A percentile compares a stretch with the other conserved stretches of the same genome.
These are phyloP conservation scores for Aspergillus tubingensis DNA, from an alignment of 2,329 filamentous ascomycete species.

Conservation along the genomic window DNA sequence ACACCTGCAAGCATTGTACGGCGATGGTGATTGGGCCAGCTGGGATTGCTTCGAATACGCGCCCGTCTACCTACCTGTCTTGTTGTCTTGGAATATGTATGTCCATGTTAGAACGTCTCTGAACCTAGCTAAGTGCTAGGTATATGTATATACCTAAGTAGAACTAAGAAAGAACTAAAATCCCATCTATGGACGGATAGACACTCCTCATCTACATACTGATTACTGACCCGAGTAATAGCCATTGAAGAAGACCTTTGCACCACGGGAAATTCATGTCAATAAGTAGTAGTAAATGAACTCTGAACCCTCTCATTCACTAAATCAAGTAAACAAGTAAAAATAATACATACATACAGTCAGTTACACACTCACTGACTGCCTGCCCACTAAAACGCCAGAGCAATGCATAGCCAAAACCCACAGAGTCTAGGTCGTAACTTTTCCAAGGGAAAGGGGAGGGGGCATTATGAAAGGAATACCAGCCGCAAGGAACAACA, in stretches of 20 bases:
- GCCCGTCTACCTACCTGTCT: not conserved
- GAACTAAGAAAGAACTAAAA: not conserved
- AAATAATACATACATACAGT: not conserved
- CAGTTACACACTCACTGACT: not conserved
- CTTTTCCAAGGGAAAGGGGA: not conserved
- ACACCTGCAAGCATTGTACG: not conserved
- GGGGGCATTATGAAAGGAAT: not conserved
- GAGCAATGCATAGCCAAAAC: constrained; percentile 29
- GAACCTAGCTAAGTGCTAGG: not conserved
- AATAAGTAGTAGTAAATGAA: not conserved
- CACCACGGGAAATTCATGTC: no score
- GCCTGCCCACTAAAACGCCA: constrained; percentile 25
- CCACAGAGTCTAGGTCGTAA: constrained; percentile 12
- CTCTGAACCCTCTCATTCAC: not conserved
- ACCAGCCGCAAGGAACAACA: not conserved
- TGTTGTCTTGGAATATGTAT: not conserved
- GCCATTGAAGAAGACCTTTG: no score
- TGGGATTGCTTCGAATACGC: no score
- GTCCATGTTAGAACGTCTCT: not conserved
- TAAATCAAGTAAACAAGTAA: no score
- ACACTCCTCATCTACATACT: not conserved
- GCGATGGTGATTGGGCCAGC: not conserved
- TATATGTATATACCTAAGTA: constrained; percentile 3
- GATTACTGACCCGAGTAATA: no score
- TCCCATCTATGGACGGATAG: not conserved